Conservation (phyloP, 2,329 filamentous ascomycete species). For the Diplodia mutila region DNA sequence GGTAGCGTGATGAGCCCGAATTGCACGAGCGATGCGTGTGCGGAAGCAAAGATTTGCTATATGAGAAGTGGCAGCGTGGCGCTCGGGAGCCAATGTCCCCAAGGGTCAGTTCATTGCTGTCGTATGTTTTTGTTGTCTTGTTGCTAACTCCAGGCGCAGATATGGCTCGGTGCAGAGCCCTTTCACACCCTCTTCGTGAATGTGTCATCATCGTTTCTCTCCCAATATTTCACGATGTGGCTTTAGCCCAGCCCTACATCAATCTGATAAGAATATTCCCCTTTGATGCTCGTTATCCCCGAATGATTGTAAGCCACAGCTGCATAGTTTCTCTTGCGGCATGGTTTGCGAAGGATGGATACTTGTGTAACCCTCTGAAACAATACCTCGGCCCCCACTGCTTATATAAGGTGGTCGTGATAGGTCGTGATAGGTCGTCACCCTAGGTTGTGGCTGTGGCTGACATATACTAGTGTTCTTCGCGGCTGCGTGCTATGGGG, state of each 20-base stretch:
- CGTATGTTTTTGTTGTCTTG: slow-evolving; percentile 25
- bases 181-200: slow-evolving; percentile 31
- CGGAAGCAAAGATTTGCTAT: slow-evolving; percentile 61
- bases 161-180: slow-evolving; percentile 48
- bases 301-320: too few species aligned
- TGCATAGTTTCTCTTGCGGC: too few species aligned
- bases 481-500: background rate
- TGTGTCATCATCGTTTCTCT: background rate
- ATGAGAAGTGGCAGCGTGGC: slow-evolving; percentile 61
- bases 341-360: too few species aligned
- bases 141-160: slow-evolving; percentile 22
- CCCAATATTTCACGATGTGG: background rate
- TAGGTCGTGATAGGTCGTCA: background rate
- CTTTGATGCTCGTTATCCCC: too few species aligned
- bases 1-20: slow-evolving; percentile 55
- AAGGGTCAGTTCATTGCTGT: slow-evolving; percentile 44
- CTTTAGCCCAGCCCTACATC: background rate
- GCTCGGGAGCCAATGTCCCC: slow-evolving; percentile 56
- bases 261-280: too few species aligned
- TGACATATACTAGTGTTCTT: background rate
- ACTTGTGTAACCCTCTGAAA: background rate
- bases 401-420: background rate
- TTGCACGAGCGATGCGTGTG: slow-evolving; percentile 57
- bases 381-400: background rate
- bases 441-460: background rate